These are phyloP conservation scores for Colletotrichum tropicicola DNA, from an alignment of 2,329 filamentous ascomycete species.

Conservation along the genomic window DNA sequence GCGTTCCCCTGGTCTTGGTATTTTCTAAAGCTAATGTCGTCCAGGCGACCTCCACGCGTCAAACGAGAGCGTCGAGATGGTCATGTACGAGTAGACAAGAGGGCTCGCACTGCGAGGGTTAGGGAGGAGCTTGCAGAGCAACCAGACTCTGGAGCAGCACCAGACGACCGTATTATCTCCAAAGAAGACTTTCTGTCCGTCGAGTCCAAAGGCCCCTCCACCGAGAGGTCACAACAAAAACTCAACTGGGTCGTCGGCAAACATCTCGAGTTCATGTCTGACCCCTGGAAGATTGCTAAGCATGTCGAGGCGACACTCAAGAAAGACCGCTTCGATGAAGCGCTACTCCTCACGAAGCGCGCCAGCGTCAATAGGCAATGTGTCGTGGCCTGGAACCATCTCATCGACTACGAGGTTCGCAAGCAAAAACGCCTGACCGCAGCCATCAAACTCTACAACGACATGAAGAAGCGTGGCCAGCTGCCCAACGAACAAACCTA, in stretches of 20 bases:
- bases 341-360: conserved; percentile 71
- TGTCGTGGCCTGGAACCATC: conserved; percentile 86
- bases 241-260: conserved; percentile 53
- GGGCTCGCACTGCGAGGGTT: too few relatives aligned
- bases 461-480: conserved; percentile 96
- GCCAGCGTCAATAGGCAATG: conserved; percentile 73
- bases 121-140: neutral
- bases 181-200: neutral
- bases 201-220: neutral
- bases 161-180: neutral
- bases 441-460: conserved; percentile 88
- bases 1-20: too few relatives aligned
- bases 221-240: conserved; percentile 35
- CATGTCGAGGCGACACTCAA: conserved; percentile 70
- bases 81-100: too few relatives aligned
- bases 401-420: conserved; percentile 77
- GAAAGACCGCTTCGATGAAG: conserved; percentile 70
- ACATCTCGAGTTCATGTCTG: conserved; percentile 70
- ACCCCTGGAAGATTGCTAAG: conserved; percentile 77
- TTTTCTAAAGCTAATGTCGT: too few relatives aligned
- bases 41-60: too few relatives aligned
- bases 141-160: neutral
- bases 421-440: conserved; percentile 62
- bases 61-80: too few relatives aligned
- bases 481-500: conserved; percentile 85